Conservation (phyloP, 73 alveolate genomes). For the Paramecium sexaurelia region DNA sequence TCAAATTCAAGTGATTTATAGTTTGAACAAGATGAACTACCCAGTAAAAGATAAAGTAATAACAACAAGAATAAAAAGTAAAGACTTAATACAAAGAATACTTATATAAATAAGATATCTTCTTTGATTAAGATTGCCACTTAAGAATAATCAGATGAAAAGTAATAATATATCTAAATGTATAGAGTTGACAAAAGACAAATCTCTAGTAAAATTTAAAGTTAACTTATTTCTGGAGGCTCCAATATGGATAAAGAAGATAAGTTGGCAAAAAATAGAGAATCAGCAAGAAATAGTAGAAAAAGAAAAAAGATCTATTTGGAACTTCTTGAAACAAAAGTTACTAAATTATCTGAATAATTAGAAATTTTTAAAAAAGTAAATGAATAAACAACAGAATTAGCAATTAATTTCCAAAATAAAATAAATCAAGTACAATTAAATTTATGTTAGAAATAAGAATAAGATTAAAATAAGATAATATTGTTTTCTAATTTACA, state of each 20-base stretch:
- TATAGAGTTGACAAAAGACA: slow-evolving; percentile 10
- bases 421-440: background rate
- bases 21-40: background rate
- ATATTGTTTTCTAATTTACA: slow-evolving; percentile 48
- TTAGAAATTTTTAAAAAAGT: slow-evolving; percentile 31
- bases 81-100: background rate
- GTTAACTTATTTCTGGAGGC: background rate
- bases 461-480: slow-evolving; percentile 37
- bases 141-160: background rate
- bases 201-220: background rate
- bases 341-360: slow-evolving; percentile 30
- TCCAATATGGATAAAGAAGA: slow-evolving; percentile 45
- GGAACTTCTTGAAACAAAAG: slow-evolving; percentile 70
- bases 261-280: slow-evolving; percentile 78
- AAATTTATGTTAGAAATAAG: slow-evolving; percentile 33
- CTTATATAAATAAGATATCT: background rate
- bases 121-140: background rate
- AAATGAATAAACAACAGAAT: background rate
- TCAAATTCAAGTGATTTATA: background rate
- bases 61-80: background rate
- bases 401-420: background rate
- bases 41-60: background rate
- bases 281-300: slow-evolving; percentile 82
- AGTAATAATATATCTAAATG: background rate
- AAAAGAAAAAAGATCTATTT: slow-evolving; percentile 81